Base-by-base conservation (phyloP, 441 rosid species). In the Theobroma grandiflorum region DNA sequence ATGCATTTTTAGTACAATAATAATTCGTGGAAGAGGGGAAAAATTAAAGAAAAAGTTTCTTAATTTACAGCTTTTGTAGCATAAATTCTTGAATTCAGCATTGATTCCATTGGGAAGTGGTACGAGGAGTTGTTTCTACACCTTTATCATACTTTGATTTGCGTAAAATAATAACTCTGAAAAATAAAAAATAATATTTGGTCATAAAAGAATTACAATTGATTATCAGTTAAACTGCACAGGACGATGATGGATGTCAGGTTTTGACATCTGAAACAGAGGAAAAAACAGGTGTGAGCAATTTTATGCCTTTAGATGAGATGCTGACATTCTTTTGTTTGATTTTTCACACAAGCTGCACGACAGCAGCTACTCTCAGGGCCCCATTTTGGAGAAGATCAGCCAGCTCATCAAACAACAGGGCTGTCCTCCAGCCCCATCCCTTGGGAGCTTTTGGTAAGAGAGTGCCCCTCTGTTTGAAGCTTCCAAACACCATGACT, bases 391-490 rank as follows among this genome's bases (percentile, higher is more conserved):
- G 98, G 62, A 94, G 95, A 72, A 92, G 95, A 78, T 96, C 99
- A 1, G 93, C 86, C 14, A 94, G 97, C 88, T 96, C 98, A 18
- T 96, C 97, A 37, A 96, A 93, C 72, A 92, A 86, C 74, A 96
- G 69, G 68, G 99, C 99, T 0, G 98, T 89, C n/a, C 98, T 93
- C 99, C 99, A 96, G 66, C 99, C 99, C 99, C 99, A 96, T 22
- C 99, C 99, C 82, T 96, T 96, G 3, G 98, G 99, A 82, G 99
- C 98, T 85, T 94, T 96, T 1, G 99, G 99, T 79, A 96, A 80
- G 76, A 96, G 97, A 31, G 97, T 96, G 22, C 99, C 98, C 50
- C 89, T 86, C 74, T 96, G 97, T 76, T 96, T 92, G 88, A 91
- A 90, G 90, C 89, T 91, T 45, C 98, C 98, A 72, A 93, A 96